These are phyloP conservation scores for Diaporthe sp. DNA, from an alignment of 2,329 filamentous ascomycete genomes.

Conservation along the genomic window DNA sequence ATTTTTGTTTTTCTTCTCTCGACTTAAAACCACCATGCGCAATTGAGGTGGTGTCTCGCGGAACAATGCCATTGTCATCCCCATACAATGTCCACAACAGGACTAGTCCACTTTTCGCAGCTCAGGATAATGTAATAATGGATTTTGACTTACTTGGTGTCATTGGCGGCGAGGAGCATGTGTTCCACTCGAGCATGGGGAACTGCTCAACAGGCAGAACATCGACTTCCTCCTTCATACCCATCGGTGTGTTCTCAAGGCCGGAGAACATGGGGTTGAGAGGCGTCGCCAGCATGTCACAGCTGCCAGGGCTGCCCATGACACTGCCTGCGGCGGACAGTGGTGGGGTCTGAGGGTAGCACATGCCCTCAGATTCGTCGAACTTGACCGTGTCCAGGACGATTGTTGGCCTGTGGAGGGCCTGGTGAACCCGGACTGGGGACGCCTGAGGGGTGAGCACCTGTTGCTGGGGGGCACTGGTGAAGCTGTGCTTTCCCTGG, in stretches of 20 bases:
- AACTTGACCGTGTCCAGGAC: constrained; percentile 81
- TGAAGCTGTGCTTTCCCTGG: constrained; percentile 63
- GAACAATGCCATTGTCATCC: not conserved
- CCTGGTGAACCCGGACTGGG: constrained; percentile 74
- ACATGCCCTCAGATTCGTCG: constrained; percentile 72
- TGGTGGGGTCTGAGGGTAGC: constrained; percentile 88
- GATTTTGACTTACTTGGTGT: constrained; percentile 83
- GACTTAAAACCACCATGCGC: not conserved
- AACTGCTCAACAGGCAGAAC: constrained; percentile 75
- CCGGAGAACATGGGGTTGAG: constrained; percentile 84
- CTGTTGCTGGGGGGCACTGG: constrained; percentile 68
- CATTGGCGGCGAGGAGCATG: constrained; percentile 85
- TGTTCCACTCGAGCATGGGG: constrained; percentile 81
- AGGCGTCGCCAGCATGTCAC: constrained; percentile 85
- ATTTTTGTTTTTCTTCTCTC: too few relatives aligned
- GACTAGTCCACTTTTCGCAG: not conserved
- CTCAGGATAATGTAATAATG: constrained; percentile 38
- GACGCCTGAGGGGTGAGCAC: constrained; percentile 81
- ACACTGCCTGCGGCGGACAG: constrained; percentile 88
- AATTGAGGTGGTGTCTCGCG: not conserved
- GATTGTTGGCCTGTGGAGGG: constrained; percentile 79
- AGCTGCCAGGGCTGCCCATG: constrained; percentile 86
- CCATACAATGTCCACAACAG: not conserved
- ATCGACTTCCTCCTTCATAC: constrained; percentile 79
- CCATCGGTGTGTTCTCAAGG: constrained; percentile 75